Conservation (phyloP, 306 rosid genomes). For the Vigna radiata region DNA sequence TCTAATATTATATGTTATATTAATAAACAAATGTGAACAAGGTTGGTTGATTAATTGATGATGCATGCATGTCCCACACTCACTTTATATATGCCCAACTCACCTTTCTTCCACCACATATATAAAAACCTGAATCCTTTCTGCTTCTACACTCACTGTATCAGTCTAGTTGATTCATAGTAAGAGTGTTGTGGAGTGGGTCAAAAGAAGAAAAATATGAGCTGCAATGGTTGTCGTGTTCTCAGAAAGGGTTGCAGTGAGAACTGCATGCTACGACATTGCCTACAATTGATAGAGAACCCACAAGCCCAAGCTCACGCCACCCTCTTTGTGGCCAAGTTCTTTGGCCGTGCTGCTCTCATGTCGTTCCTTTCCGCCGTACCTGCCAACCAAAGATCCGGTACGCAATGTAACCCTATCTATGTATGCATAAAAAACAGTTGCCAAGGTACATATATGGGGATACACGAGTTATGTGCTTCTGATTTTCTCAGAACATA, state of each 20-base stretch:
- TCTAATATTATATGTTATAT: neutral
- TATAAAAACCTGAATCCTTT: slow-evolving; percentile 11
- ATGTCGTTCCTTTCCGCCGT: slow-evolving; percentile 73
- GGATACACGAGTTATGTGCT: neutral
- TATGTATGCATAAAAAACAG: neutral
- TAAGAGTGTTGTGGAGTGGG: slow-evolving; percentile 11
- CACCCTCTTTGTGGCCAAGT: slow-evolving; percentile 77
- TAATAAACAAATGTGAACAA: neutral
- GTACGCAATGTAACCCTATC: slow-evolving; percentile 39
- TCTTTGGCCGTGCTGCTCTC: slow-evolving; percentile 82
- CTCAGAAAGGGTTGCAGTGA: slow-evolving; percentile 79
- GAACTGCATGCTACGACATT: slow-evolving; percentile 65
- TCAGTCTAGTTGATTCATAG: neutral
- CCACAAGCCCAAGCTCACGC: slow-evolving; percentile 70
- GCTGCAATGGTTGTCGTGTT: slow-evolving; percentile 82
- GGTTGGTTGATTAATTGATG: slow-evolving; percentile 29
- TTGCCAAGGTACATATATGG: neutral
- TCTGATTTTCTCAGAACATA: neutral
- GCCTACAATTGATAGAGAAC: slow-evolving; percentile 58
- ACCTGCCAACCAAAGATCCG: slow-evolving; percentile 57
- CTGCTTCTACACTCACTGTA: neutral
- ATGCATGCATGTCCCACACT: slow-evolving; percentile 16
- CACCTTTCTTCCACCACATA: slow-evolving; percentile 22
- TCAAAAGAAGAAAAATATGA: slow-evolving; percentile 49
- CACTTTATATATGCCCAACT: neutral